Conservation (phyloP, 2,329 filamentous ascomycete species). For the Apiospora aurea region DNA sequence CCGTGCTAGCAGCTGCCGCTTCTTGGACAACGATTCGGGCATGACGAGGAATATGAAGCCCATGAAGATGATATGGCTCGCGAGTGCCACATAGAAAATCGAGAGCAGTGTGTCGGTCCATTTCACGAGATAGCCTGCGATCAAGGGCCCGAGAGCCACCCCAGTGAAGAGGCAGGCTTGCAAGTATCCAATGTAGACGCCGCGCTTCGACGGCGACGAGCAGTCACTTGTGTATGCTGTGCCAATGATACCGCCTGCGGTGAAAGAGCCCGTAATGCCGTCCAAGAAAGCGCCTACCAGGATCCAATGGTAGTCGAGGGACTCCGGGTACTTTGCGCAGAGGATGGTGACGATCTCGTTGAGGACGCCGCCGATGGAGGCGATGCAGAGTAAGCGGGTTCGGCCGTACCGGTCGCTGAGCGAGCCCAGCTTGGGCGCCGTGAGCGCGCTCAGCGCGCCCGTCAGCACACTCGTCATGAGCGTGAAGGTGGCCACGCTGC, state of each 20-base stretch:
- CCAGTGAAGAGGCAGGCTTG: conserved; percentile 89
- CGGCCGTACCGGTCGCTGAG: conserved; percentile 89
- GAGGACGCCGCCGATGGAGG: conserved; percentile 76
- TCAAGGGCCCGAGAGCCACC: conserved; percentile 84
- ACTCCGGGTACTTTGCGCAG: conserved; percentile 76
- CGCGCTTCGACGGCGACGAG: conserved; percentile 78
- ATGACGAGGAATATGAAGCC: conserved; percentile 73
- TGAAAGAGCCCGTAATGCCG: conserved; percentile 88
- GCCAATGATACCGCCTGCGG: conserved; percentile 75
- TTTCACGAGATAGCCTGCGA: conserved; percentile 82
- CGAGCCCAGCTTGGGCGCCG: conserved; percentile 82
- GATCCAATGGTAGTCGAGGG: conserved; percentile 78
- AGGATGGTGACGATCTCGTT: conserved; percentile 81
- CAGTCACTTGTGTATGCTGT: conserved; percentile 93
- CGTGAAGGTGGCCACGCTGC: conserved; percentile 78
- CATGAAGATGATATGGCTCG: conserved; percentile 77
- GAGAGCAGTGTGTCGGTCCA: conserved; percentile 76
- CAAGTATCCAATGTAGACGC: conserved; percentile 86
- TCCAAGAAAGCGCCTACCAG: conserved; percentile 80
- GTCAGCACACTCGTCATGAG: conserved; percentile 77
- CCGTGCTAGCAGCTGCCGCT: conserved; percentile 72
- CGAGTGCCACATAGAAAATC: conserved; percentile 85
- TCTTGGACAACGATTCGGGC: conserved; percentile 83
- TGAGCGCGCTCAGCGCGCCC: conserved; percentile 80
- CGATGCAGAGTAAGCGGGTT: conserved; percentile 74